Percentiles rank a stretch among this genome's conserved stretches.
phyloP scores from a whole-genome alignment of 192 early-diverging fungal species.

The Backusella mclennaniae region DNA sequence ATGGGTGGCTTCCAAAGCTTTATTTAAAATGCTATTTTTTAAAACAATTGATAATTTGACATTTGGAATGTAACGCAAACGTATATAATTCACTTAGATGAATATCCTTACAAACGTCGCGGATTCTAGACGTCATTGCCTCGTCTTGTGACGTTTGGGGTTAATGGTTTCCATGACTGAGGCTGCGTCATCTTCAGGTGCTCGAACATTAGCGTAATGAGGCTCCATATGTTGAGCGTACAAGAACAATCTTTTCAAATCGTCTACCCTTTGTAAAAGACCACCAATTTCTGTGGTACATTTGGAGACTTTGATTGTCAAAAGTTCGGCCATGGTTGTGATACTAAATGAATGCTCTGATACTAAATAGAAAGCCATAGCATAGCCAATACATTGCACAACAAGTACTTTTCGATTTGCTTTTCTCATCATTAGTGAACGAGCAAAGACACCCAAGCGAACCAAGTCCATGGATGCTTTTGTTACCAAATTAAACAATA shows the following conservation, averaged over 20 bases:
- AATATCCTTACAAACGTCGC: no score
- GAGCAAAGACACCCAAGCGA: no score
- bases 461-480: no score
- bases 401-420: background rate
- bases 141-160: conserved; percentile 1
- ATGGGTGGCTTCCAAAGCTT: no score
- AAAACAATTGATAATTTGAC: no score
- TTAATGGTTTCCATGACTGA: background rate
- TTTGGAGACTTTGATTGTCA: background rate
- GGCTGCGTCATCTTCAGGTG: background rate
- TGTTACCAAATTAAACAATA: no score
- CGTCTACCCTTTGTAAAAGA: background rate
- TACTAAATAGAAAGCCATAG: background rate
- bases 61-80: no score
- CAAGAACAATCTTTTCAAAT: background rate
- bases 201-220: background rate
- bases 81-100: no score
- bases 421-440: no score
- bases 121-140: no score
- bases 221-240: conserved; percentile 4
- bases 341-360: background rate
- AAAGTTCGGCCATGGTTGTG: background rate
- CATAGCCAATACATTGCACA: background rate
- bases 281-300: background rate
- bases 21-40: no score